These are phyloP conservation scores for Phytopythium kandeliae DNA, from an alignment of 352 stramenopile species.

Conservation along the genomic window DNA sequence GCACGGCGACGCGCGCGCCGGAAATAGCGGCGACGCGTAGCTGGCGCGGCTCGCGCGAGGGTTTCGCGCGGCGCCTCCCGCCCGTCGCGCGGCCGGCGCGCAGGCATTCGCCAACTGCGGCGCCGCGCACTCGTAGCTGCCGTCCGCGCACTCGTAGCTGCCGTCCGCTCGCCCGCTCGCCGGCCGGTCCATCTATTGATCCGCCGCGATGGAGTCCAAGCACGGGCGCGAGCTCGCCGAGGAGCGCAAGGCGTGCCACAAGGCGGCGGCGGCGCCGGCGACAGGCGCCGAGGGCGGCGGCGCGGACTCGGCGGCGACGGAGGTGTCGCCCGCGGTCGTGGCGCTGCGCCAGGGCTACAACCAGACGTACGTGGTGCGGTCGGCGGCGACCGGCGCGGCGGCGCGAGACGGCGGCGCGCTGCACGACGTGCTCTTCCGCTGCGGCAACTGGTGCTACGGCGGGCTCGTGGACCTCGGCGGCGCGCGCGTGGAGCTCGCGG, in stretches of 20 bases:
- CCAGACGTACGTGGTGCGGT: slow-evolving; percentile 89
- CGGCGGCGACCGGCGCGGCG: too few relatives aligned
- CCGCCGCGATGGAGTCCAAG: slow-evolving; percentile 66
- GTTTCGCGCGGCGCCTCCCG: background rate
- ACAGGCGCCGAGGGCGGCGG: slow-evolving; percentile 21
- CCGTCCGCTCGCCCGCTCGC: too few relatives aligned
- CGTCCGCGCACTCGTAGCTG: background rate
- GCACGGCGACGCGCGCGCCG: too few relatives aligned
- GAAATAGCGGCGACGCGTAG: background rate
- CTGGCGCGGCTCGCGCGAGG: background rate
- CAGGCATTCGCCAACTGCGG: background rate
- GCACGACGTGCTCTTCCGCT: slow-evolving; percentile 91
- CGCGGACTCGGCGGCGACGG: slow-evolving; percentile 44
- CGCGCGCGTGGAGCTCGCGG: slow-evolving; percentile 70
- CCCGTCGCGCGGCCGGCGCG: too few relatives aligned
- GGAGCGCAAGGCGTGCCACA: slow-evolving; percentile 18
- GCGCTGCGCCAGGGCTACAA: slow-evolving; percentile 88
- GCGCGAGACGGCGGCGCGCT: slow-evolving; percentile 40
- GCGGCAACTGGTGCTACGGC: slow-evolving; percentile 94
- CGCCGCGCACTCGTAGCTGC: background rate
- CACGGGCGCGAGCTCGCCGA: slow-evolving; percentile 13
- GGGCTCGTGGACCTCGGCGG: slow-evolving; percentile 86
- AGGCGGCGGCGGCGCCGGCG: too few relatives aligned
- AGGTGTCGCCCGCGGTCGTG: slow-evolving; percentile 59
- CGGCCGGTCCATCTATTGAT: too few relatives aligned